These are phyloP conservation scores for Solanum arcanum DNA, from an alignment of 257 asterid genomes.

Conservation along the genomic window DNA sequence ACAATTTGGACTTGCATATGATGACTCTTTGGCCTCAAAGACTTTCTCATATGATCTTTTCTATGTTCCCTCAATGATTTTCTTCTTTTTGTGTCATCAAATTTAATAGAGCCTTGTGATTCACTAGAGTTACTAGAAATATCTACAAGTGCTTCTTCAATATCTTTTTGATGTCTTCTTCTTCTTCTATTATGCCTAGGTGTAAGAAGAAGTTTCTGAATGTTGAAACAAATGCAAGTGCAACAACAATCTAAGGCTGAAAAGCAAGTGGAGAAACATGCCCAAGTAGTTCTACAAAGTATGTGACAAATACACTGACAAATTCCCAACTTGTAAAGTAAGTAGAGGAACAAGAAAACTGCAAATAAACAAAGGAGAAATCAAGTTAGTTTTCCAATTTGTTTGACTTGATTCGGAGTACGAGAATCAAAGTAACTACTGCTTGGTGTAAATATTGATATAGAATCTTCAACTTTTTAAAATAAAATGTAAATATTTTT, in stretches of 20 bases:
- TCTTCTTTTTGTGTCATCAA: slow-evolving; percentile 1
- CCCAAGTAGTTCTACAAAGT: slow-evolving; percentile 33
- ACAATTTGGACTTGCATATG: slow-evolving; percentile 16
- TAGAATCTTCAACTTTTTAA: not conserved
- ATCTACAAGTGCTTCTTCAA: slow-evolving; percentile 9
- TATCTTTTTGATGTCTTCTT: slow-evolving; percentile 15
- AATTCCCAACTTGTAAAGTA: slow-evolving; percentile 69
- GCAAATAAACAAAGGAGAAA: slow-evolving; percentile 12
- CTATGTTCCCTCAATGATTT: slow-evolving; percentile 13
- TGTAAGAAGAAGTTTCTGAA: slow-evolving; percentile 22
- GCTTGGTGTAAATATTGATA: too few species aligned
- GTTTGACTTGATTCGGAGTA: not conserved
- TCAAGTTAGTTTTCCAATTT: not conserved
- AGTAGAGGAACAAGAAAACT: slow-evolving; percentile 61
- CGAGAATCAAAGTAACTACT: not conserved
- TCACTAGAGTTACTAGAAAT: slow-evolving; percentile 15
- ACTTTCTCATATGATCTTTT: slow-evolving; percentile 39
- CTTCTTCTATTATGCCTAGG: slow-evolving; percentile 14
- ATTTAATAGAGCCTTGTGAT: slow-evolving; percentile 8
- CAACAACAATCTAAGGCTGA: slow-evolving; percentile 42
- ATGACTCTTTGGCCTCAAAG: slow-evolving; percentile 49
- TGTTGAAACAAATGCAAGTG: slow-evolving; percentile 41
- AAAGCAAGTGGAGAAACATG: slow-evolving; percentile 40
- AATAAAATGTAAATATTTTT: too few species aligned
- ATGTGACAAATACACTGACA: slow-evolving; percentile 53